Evolutionary conservation across 306 rosid species (phyloP), one percentile per base, ranked within the genome.

Genomic region (Acmispon strigosus): DNA sequence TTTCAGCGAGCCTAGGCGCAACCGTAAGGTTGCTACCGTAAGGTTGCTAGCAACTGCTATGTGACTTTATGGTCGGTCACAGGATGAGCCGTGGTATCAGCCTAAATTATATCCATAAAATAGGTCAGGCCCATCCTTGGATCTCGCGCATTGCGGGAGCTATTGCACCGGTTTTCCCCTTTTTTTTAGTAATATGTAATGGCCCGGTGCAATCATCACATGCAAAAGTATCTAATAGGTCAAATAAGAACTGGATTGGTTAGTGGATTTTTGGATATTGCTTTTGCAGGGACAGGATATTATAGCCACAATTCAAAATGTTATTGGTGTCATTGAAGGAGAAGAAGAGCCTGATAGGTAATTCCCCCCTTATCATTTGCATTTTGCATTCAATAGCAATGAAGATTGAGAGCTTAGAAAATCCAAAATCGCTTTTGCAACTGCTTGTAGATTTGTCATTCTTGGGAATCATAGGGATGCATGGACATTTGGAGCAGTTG

Each of bases 401-500:
- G 10, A 45, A 19, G 10, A 45, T 49, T 54, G 62, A 71, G 41
- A 65, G 15, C 14, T 57, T 12, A 6, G 42, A 27, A 72, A 10
- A 29, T 50, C 14, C 20, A 34, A 36, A 57, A 14, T 37, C 27
- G 72, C 18, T 62, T 57, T 72, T 79, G 59, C 62, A 71, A 76
- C 47, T 66, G 20, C 59, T 4, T 79, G 85, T 65, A 90, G 94
- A 73, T 82, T 61, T 84, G 90, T 88, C 61, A 88, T 90, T 76
- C 76, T 87, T 60, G 94, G 96, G 15, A 90, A 87, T 66, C 96
- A 86, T 79, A 85, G 94, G 59, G 94, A 88, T 73, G 91, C 88
- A 16, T 90, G 94, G 90, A 90, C 94, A 52, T 87, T 85, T 87
- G 96, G 96, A 70, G 96, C 94, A 7, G 94, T 84, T 75, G 96